A percentile compares a stretch with the other conserved stretches of the same genome.
Conservation (phyloP, 441 rosid species). For the Cnidoscolus chayamansa region DNA sequence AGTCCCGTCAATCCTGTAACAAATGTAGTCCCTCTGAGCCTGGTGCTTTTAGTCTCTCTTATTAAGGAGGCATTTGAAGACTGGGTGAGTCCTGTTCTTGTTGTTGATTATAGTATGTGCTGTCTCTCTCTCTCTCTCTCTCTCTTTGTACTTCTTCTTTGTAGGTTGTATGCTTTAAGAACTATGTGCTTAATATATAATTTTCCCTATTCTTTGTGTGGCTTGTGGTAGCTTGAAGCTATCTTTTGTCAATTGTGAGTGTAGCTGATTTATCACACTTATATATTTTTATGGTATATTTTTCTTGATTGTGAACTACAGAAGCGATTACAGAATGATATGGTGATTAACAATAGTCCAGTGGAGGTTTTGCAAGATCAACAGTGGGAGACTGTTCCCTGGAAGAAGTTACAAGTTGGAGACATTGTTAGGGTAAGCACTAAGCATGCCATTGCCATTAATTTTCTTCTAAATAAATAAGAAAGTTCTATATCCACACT, state of each 20-base stretch:
- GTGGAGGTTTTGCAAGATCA: slow-evolving; percentile 86
- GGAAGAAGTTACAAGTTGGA: slow-evolving; percentile 98
- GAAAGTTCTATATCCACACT: not conserved
- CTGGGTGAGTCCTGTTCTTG: slow-evolving; percentile 63
- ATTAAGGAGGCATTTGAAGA: slow-evolving; percentile 99
- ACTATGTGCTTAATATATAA: not conserved
- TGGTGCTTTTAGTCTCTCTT: slow-evolving; percentile 98
- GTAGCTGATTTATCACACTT: slow-evolving; percentile 8
- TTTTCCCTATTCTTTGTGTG: not conserved
- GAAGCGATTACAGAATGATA: slow-evolving; percentile 98
- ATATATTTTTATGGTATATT: slow-evolving; percentile 8
- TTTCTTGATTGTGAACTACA: slow-evolving; percentile 40
- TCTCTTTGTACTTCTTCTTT: not conserved
- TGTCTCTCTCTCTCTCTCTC: not conserved
- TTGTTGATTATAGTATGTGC: slow-evolving; percentile 14
- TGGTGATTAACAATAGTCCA: slow-evolving; percentile 75
- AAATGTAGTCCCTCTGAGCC: slow-evolving; percentile 77
- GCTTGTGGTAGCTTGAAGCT: slow-evolving; percentile 9
- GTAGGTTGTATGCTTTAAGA: not conserved
- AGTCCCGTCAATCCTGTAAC: slow-evolving; percentile 98
- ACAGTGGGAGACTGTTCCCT: slow-evolving; percentile 71
- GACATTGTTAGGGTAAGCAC: slow-evolving; percentile 80
- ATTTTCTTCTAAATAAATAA: not conserved
- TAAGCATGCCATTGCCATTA: slow-evolving; percentile 35
- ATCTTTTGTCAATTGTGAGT: not conserved